Evolutionary conservation across 2,329 filamentous ascomycete genomes (phyloP).

Genomic region (Cordyceps cicadae): DNA sequence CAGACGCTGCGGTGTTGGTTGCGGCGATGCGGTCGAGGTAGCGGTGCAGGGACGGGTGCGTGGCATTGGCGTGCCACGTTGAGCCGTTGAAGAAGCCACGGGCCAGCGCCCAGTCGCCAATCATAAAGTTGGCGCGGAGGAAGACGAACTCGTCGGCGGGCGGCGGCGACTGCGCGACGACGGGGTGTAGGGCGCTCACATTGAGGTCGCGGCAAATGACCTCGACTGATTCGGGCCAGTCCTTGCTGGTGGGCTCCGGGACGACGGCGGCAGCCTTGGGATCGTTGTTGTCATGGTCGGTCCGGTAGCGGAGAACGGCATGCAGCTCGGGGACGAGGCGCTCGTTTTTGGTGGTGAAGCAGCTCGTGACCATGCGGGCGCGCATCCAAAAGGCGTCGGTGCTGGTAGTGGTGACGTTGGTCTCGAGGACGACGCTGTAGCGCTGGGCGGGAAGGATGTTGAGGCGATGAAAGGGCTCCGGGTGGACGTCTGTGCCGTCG

Average conservation of each 20-base stretch:
- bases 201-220: conserved; percentile 47
- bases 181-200: conserved; percentile 35
- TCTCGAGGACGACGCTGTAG: conserved; percentile 57
- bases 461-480: conserved; percentile 49
- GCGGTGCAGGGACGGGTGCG: conserved; percentile 28
- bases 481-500: conserved; percentile 59
- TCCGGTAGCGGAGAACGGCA: conserved; percentile 24
- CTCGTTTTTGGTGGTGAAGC: conserved; percentile 27
- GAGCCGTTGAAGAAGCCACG: conserved; percentile 48
- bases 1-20: too few species aligned
- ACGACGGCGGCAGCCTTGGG: neutral
- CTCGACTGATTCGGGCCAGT: conserved; percentile 41
- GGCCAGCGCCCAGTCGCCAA: conserved; percentile 43
- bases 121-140: conserved; percentile 47
- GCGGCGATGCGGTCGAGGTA: conserved; percentile 19
- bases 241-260: conserved; percentile 29
- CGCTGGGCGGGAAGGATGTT: conserved; percentile 63
- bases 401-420: conserved; percentile 44
- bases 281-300: neutral
- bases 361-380: conserved; percentile 37
- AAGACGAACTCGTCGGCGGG: conserved; percentile 33
- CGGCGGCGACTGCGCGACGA: conserved; percentile 27
- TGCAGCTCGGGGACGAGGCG: conserved; percentile 23
- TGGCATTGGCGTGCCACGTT: conserved; percentile 35
- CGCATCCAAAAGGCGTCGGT: conserved; percentile 56